A percentile compares a stretch with the other conserved stretches of the same genome.
phyloP scores from a whole-genome alignment of 1,284 basidiomycete genomes.

The Leccinum fallax region DNA sequence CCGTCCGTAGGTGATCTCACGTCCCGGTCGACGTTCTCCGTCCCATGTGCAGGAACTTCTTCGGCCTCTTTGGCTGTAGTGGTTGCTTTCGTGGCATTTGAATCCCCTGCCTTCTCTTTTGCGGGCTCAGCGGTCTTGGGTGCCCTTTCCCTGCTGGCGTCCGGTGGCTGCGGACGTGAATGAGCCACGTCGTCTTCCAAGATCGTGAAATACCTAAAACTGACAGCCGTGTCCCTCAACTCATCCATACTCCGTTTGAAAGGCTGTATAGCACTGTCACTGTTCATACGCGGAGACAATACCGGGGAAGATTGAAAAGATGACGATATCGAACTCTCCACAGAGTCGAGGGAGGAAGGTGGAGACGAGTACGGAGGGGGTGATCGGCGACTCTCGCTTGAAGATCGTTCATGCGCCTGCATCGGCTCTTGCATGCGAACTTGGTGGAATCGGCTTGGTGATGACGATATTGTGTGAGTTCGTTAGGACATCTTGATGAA shows the following conservation, averaged over 20 bases:
- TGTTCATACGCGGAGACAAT: constrained; percentile 35
- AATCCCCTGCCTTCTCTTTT: constrained; percentile 11
- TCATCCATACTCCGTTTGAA: constrained; percentile 64
- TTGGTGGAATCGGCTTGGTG: constrained; percentile 47
- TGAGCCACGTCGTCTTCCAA: constrained; percentile 59
- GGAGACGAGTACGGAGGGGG: constrained; percentile 38
- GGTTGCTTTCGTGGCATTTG: constrained; percentile 15
- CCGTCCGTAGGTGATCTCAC: constrained; percentile 21
- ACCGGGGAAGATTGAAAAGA: constrained; percentile 39
- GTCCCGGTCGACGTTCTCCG: constrained; percentile 19
- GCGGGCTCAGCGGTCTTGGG: constrained; percentile 18
- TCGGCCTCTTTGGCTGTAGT: constrained; percentile 12
- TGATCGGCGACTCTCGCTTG: constrained; percentile 29
- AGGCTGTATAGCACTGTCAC: constrained; percentile 40
- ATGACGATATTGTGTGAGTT: too few species aligned
- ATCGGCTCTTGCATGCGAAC: constrained; percentile 34
- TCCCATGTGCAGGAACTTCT: constrained; percentile 10
- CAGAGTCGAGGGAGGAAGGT: constrained; percentile 33
- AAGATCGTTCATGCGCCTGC: constrained; percentile 14
- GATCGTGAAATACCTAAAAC: constrained; percentile 63
- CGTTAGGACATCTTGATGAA: neutral
- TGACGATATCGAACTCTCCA: constrained; percentile 32
- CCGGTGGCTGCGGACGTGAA: constrained; percentile 26
- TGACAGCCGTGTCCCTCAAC: constrained; percentile 62
- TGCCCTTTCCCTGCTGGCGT: constrained; percentile 14